Evolutionary conservation across 2,329 filamentous ascomycete species (phyloP).

Genomic region (Botrytis fragariae): DNA sequence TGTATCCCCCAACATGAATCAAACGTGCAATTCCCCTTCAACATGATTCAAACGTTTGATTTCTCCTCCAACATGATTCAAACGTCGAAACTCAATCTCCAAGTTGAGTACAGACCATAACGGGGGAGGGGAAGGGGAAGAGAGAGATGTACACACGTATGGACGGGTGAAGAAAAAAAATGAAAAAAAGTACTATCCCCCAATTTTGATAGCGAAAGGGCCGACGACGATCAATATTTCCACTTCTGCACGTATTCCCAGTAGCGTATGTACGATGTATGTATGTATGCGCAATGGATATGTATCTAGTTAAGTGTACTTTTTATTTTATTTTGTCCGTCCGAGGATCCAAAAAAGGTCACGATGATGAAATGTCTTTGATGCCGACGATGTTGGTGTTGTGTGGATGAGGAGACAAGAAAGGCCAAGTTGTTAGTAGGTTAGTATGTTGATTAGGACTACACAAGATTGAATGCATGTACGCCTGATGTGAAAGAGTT

Average conservation of each 20-base stretch:
- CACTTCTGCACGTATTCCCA: background rate
- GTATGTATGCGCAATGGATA: background rate
- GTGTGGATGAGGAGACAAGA: background rate
- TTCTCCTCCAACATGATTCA: background rate
- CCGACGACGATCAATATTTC: constrained; percentile 10
- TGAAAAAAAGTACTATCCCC: background rate
- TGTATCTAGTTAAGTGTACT: background rate
- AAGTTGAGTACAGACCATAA: background rate
- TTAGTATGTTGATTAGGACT: background rate
- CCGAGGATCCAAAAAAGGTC: background rate
- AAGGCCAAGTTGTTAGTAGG: background rate
- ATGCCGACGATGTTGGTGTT: background rate
- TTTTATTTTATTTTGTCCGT: background rate
- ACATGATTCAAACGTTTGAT: no score
- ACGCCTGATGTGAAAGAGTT: background rate
- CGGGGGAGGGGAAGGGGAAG: background rate
- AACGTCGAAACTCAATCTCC: background rate
- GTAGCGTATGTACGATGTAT: background rate
- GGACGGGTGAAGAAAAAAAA: background rate
- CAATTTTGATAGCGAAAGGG: background rate
- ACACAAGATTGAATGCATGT: background rate
- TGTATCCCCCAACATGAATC: background rate
- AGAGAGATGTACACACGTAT: background rate
- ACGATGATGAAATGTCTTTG: background rate
- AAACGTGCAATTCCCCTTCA: background rate